Conservation (phyloP, 257 asterid species). For the Ilex asprella region DNA sequence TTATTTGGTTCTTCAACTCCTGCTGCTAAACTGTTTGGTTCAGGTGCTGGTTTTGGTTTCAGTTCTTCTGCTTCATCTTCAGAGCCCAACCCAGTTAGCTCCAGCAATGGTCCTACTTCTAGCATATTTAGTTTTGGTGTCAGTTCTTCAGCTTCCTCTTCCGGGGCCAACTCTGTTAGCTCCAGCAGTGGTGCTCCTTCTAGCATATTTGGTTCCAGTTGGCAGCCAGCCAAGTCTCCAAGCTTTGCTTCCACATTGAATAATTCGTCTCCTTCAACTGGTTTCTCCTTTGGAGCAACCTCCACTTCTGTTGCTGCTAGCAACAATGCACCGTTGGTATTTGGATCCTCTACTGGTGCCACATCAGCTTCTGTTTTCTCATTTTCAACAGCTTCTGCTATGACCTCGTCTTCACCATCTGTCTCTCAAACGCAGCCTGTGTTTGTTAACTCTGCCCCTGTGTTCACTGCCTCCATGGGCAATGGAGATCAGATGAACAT, state of each 20-base stretch:
- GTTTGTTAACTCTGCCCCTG: slow-evolving; percentile 30
- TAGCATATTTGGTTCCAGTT: slow-evolving; percentile 1
- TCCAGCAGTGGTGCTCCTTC: slow-evolving; percentile 18
- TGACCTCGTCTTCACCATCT: slow-evolving; percentile 22
- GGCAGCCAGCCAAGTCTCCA: not conserved
- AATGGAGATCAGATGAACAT: slow-evolving; percentile 60
- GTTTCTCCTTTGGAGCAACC: slow-evolving; percentile 33
- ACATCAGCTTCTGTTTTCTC: slow-evolving; percentile 30
- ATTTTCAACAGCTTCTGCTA: slow-evolving; percentile 30
- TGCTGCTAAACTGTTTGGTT: not conserved
- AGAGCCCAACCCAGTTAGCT: not conserved
- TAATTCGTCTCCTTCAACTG: not conserved
- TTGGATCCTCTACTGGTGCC: slow-evolving; percentile 31
- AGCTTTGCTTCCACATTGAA: no score
- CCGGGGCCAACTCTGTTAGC: slow-evolving; percentile 30
- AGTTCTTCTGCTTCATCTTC: slow-evolving; percentile 7
- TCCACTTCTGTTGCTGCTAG: slow-evolving; percentile 32
- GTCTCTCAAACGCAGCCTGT: slow-evolving; percentile 14
- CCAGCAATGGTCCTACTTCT: slow-evolving; percentile 6
- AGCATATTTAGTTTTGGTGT: slow-evolving; percentile 27
- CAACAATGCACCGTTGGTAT: slow-evolving; percentile 24
- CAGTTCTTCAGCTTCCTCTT: slow-evolving; percentile 35
- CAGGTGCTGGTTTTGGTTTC: slow-evolving; percentile 2
- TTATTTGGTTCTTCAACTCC: not conserved
- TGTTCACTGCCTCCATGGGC: slow-evolving; percentile 34